A percentile compares a stretch with the other conserved stretches of the same genome.
These are phyloP conservation scores for Fusarium solani-melongenae DNA, from an alignment of 2,329 filamentous ascomycete species.

Conservation along the genomic window DNA sequence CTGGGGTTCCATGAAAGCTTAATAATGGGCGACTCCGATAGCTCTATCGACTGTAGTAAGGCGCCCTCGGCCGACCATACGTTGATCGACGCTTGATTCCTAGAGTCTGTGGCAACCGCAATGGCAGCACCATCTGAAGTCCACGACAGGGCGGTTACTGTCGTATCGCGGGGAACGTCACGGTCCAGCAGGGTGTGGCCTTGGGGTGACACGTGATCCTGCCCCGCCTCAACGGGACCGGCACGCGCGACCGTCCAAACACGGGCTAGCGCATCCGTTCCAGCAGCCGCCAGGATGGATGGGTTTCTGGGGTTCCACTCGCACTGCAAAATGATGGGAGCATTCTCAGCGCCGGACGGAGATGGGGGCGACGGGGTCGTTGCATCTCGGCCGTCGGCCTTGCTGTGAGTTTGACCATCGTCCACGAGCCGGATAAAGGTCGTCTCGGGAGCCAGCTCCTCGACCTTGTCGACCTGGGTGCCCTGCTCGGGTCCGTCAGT, in stretches of 20 bases:
- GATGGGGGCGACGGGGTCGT: constrained; percentile 49
- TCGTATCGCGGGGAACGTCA: constrained; percentile 62
- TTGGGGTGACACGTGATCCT: constrained; percentile 55
- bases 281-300: constrained; percentile 73
- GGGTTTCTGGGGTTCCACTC: constrained; percentile 75
- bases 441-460: constrained; percentile 69
- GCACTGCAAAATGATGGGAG: constrained; percentile 73
- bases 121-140: constrained; percentile 66
- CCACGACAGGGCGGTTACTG: constrained; percentile 71
- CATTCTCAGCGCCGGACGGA: constrained; percentile 58
- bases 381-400: constrained; percentile 49
- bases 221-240: constrained; percentile 54
- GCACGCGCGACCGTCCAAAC: constrained; percentile 73
- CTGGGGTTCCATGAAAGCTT: constrained; percentile 71
- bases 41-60: constrained; percentile 64
- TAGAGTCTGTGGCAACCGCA: constrained; percentile 68
- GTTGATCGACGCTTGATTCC: constrained; percentile 62
- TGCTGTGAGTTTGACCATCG: constrained; percentile 46
- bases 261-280: constrained; percentile 76
- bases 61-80: constrained; percentile 67
- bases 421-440: constrained; percentile 68
- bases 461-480: constrained; percentile 72
- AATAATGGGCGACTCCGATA: constrained; percentile 69
- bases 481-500: constrained; percentile 73
- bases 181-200: constrained; percentile 62